These are phyloP conservation scores for Antitrichia curtipendula DNA, from an alignment of 225 moss, liverwort and hornwort species.

Conservation along the genomic window DNA sequence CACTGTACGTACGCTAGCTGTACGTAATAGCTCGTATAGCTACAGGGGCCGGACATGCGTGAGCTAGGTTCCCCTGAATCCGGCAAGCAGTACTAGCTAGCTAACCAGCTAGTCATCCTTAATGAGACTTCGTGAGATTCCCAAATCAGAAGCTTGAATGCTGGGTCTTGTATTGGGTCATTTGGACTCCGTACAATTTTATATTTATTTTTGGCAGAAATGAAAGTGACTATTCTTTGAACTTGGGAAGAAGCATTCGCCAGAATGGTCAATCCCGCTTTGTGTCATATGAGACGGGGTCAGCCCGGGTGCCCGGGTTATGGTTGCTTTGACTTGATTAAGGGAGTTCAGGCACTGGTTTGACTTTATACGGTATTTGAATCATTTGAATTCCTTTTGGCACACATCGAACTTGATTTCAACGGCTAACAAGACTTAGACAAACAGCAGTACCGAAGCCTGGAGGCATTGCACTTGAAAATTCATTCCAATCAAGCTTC, in stretches of 20 bases:
- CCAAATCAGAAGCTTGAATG: background rate
- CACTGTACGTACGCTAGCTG: background rate
- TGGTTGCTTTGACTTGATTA: background rate
- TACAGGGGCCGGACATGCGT: background rate
- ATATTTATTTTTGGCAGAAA: background rate
- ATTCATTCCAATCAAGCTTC: background rate
- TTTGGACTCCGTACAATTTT: background rate
- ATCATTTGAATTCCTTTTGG: background rate
- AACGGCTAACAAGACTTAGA: no score
- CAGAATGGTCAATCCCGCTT: background rate
- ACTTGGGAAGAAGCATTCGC: background rate
- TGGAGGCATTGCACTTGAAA: background rate
- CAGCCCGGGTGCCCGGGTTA: background rate
- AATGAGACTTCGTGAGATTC: background rate
- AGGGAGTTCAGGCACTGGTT: background rate
- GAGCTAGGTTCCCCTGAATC: background rate
- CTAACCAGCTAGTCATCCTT: background rate
- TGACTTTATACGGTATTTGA: no score
- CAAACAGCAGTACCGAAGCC: background rate
- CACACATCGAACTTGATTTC: background rate
- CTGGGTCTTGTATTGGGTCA: background rate
- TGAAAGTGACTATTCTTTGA: background rate
- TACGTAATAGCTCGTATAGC: background rate
- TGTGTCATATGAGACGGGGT: no score
- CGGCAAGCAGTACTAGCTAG: no score